Evolutionary conservation across 2,329 filamentous ascomycete species (phyloP).

Genomic region (Rhinocladiella similis): DNA sequence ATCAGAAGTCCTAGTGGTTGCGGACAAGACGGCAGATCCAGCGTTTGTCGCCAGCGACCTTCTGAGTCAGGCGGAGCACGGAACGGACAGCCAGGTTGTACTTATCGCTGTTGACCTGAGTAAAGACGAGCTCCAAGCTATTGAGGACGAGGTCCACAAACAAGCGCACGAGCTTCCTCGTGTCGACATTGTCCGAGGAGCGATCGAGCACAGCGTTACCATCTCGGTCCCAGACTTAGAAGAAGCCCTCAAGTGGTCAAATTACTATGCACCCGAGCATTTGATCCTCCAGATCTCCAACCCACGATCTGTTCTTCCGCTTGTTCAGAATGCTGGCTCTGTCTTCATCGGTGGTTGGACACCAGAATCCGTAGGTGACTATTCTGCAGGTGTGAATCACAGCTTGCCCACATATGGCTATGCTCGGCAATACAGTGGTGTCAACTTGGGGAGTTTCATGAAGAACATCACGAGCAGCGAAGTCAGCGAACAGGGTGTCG

Average conservation of each 20-base stretch:
- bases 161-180: conserved; percentile 86
- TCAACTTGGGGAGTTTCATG: conserved; percentile 92
- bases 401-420: conserved; percentile 96
- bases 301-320: conserved; percentile 70
- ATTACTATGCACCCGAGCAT: conserved; percentile 94
- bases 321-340: conserved; percentile 90
- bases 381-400: conserved; percentile 97
- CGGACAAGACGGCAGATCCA: conserved; percentile 83
- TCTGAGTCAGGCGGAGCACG: conserved; percentile 93
- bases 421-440: conserved; percentile 96
- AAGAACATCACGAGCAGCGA: conserved; percentile 98
- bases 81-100: conserved; percentile 92
- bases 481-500: conserved; percentile 79
- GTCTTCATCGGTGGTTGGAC: conserved; percentile 97
- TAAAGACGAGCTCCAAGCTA: conserved; percentile 72
- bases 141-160: conserved; percentile 85
- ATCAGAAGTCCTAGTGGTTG: conserved; percentile 93
- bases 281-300: conserved; percentile 86
- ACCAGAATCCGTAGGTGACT: conserved; percentile 95
- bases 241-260: conserved; percentile 80
- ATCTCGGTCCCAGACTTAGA: conserved; percentile 70
- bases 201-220: conserved; percentile 89
- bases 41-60: conserved; percentile 95
- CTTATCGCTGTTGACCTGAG: conserved; percentile 79
- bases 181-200: conserved; percentile 86